These are phyloP conservation scores for Dictyostelium capitatum DNA, from an alignment of 78 protist species.

Conservation along the genomic window DNA sequence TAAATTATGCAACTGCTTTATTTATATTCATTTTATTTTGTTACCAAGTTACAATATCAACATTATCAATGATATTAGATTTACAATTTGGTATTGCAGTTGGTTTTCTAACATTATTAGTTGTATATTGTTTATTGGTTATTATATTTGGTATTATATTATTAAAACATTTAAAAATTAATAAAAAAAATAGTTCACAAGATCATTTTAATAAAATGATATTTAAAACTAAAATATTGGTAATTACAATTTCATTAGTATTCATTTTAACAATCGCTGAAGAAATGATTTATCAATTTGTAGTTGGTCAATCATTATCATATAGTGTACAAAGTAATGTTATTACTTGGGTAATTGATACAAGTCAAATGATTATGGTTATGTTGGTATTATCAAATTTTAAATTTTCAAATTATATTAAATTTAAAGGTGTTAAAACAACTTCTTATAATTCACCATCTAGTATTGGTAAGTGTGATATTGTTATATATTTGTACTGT, in stretches of 20 bases:
- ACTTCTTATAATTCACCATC: background rate
- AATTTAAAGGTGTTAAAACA: background rate
- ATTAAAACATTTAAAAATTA: background rate
- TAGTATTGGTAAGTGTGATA: background rate
- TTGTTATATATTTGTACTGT: too few species aligned
- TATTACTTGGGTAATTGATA: conserved; percentile 3
- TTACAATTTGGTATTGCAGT: background rate
- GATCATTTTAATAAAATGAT: conserved; percentile 28
- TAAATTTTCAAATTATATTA: background rate
- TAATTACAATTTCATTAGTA: background rate
- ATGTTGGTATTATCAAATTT: conserved; percentile 11
- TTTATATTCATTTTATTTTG: background rate
- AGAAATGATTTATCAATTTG: background rate
- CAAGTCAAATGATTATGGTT: conserved; percentile 17
- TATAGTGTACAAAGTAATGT: conserved; percentile 8
- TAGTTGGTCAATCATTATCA: background rate
- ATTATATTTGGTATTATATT: background rate
- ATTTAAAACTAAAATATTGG: conserved; percentile 17
- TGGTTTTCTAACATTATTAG: conserved; percentile 3
- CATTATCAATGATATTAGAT: background rate
- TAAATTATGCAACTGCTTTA: background rate
- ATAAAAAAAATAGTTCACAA: background rate
- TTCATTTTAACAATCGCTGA: background rate
- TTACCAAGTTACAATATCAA: background rate
- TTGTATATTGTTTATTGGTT: background rate